A percentile compares a stretch with the other conserved stretches of the same genome.
Conservation (phyloP, 352 stramenopile genomes). For the Phytophthora podocarpi region DNA sequence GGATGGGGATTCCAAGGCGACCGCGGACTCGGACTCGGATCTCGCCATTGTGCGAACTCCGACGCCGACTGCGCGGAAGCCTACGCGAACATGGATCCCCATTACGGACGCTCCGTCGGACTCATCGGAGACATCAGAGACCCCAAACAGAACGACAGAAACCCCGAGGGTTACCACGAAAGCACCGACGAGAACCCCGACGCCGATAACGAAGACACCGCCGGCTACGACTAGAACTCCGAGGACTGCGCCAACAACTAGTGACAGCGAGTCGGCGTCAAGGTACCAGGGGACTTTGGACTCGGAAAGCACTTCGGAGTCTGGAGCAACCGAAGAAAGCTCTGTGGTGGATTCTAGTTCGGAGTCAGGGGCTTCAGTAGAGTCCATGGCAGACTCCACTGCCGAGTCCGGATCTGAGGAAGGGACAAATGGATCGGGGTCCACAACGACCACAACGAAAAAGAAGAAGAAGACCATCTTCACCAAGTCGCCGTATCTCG, state of each 20-base stretch:
- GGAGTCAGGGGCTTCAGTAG: too few species aligned
- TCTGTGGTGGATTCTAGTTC: background rate
- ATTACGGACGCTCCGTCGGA: constrained; percentile 25
- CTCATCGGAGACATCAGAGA: constrained; percentile 17
- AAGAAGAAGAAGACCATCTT: constrained; percentile 35
- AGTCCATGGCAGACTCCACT: too few species aligned
- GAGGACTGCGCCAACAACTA: constrained; percentile 2
- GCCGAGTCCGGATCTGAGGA: constrained; percentile 1
- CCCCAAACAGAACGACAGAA: constrained; percentile 15
- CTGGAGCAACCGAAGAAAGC: background rate
- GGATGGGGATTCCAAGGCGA: background rate
- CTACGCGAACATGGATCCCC: constrained; percentile 28
- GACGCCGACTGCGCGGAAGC: constrained; percentile 16
- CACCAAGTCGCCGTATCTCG: constrained; percentile 39
- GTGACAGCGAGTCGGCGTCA: constrained; percentile 15
- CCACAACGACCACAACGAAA: constrained; percentile 27
- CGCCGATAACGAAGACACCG: constrained; percentile 16
- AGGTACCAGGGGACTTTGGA: constrained; percentile 12
- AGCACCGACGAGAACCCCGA: constrained; percentile 21
- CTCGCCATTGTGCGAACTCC: constrained; percentile 2
- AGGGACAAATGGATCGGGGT: constrained; percentile 6
- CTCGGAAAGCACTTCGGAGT: constrained; percentile 14
- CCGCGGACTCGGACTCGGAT: background rate
- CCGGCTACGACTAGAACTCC: constrained; percentile 12
- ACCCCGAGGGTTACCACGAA: constrained; percentile 20